A percentile compares a stretch with the other conserved stretches of the same genome.
These are phyloP conservation scores for Ambrosia hybrid DNA, from an alignment of 140 eudicot genomes.

Conservation along the genomic window DNA sequence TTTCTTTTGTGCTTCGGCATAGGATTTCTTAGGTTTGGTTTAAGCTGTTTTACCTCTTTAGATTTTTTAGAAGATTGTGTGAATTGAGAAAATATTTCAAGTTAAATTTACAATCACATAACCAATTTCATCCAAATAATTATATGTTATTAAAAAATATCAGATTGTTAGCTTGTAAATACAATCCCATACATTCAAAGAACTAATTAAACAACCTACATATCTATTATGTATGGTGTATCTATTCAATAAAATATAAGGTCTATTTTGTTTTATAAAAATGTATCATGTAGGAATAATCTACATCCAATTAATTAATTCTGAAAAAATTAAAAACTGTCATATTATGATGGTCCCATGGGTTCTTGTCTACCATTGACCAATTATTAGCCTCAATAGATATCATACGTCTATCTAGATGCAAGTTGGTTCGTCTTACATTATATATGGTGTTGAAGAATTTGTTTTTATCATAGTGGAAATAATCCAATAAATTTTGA, in stretches of 20 bases:
- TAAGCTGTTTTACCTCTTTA: too few relatives aligned
- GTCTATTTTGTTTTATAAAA: not conserved
- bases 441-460: not conserved
- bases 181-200: not conserved
- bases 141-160: not conserved
- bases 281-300: not conserved
- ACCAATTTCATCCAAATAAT: not conserved
- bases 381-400: not conserved
- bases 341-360: slow-evolving; percentile 14
- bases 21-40: too few relatives aligned
- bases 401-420: not conserved
- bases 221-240: not conserved
- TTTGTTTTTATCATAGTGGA: not conserved
- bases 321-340: not conserved
- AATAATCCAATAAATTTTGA: not conserved
- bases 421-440: not conserved
- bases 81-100: not conserved
- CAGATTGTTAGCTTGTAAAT: not conserved
- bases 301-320: not conserved
- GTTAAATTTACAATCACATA: not conserved
- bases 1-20: too few relatives aligned
- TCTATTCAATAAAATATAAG: not conserved
- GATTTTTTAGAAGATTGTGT: not conserved
- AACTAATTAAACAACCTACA: not conserved
- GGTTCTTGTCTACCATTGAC: not conserved